Evolutionary conservation across 2,329 filamentous ascomycete species (phyloP), one percentile per base, ranked within the genome.

Genomic region (Mariannaea sp.): DNA sequence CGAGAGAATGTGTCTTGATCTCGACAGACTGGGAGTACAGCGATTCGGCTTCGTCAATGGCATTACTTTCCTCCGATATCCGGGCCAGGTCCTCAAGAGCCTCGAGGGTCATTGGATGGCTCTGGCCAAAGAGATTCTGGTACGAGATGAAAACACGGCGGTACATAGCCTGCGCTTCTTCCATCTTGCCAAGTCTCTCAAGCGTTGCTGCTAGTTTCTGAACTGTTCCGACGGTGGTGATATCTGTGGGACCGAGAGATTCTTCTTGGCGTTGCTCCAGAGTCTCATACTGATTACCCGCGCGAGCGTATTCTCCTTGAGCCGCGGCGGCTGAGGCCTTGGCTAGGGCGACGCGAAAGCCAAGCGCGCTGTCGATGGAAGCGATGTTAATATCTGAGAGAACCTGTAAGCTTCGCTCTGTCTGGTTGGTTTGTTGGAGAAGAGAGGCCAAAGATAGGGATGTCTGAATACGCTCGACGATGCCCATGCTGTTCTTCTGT

Each of bases 11-110:
- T 17, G 32, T 53, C 36, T 53, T 53, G 14, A 53, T 48, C 24
- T 68, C 63, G 9, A 66, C 52, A 14, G 60, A 64, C 39, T 66
- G 62, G 9, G 60, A 50, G 53, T 66, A 66, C 3, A 68, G 54
- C 9, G 43, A 35, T 46, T 68, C 67, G 2, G 67, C 65, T 17
- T 69, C 64, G 50, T 68, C 66, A 14, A 67, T 58, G 45, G 65
- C 60, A 20, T 62, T 59, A 41, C 54, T 62, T 5, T 54, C 61
- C 56, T 32, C 46, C 4, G 56, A 65, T 16, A 62, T 20, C 2
- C 33, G 33, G 5, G 33, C 33, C 7, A 38, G 16, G 8, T 38
- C 33, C 7, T 38, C 33, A 4, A 38, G 33, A 10, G 33, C 33
- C 33, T 38, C 33, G 17, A 69, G 56, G 7, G 66, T 65, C 49